Evolutionary conservation across 2,329 filamentous ascomycete species (phyloP).

Genomic region (Pseudogymnoascus sp.): DNA sequence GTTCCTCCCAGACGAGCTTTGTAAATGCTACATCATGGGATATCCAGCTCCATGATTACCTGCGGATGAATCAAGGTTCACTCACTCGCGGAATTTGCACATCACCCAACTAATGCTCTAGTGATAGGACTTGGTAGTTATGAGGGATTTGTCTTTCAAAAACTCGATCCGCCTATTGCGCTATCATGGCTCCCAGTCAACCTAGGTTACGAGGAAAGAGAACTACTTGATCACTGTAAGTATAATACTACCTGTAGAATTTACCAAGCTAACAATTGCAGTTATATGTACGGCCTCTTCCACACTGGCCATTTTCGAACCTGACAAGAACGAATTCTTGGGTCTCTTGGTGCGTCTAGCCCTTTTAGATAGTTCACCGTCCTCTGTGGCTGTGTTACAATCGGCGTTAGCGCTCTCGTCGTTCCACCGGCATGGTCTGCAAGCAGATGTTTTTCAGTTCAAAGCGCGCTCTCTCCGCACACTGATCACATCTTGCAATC

Average conservation of each 20-base stretch:
- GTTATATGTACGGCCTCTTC: constrained; percentile 17
- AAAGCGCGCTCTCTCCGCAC: constrained; percentile 18
- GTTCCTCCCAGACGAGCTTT: constrained; percentile 19
- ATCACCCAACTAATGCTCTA: constrained; percentile 17
- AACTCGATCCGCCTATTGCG: constrained; percentile 16
- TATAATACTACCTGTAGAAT: constrained; percentile 10
- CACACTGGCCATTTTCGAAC: constrained; percentile 20
- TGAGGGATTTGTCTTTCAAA: constrained; percentile 15
- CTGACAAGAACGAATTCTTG: constrained; percentile 19
- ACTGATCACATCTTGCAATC: constrained; percentile 17
- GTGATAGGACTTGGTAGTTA: constrained; percentile 17
- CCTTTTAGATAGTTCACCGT: constrained; percentile 19
- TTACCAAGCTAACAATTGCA: constrained; percentile 17
- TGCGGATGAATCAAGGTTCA: constrained; percentile 21
- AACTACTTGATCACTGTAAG: constrained; percentile 21
- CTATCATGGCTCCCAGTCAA: constrained; percentile 19
- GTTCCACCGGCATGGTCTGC: constrained; percentile 19
- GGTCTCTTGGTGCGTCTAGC: constrained; percentile 19
- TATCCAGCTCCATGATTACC: constrained; percentile 21
- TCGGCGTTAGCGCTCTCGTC: constrained; percentile 21
- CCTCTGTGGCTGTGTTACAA: constrained; percentile 20
- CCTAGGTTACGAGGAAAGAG: constrained; percentile 17
- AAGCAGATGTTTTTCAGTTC: constrained; percentile 18
- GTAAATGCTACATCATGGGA: constrained; percentile 21
- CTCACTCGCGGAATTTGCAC: constrained; percentile 15